phyloP scores from a whole-genome alignment of 2,329 filamentous ascomycete genomes.

The Ceratocystis diversiconidia region DNA sequence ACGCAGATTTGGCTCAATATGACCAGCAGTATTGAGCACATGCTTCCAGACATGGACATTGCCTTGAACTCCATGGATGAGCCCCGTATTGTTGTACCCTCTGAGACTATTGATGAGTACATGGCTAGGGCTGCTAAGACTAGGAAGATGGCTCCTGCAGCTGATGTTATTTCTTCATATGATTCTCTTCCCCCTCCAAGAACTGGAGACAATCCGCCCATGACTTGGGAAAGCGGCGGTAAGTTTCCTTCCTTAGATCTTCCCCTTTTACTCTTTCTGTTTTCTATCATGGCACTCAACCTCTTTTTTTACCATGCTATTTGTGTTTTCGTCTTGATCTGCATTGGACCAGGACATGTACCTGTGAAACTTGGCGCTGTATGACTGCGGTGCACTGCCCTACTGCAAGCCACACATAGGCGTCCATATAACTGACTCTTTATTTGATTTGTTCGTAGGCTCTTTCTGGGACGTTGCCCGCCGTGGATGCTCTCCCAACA shows the following conservation, averaged over 20 bases:
- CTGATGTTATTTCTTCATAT: constrained; percentile 33
- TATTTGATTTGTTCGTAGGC: constrained; percentile 23
- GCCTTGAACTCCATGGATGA: constrained; percentile 55
- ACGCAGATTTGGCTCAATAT: constrained; percentile 42
- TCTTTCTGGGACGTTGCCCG: constrained; percentile 44
- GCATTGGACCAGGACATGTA: background rate
- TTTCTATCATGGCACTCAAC: background rate
- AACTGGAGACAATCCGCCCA: constrained; percentile 24
- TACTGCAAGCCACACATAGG: background rate
- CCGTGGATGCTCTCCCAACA: constrained; percentile 48
- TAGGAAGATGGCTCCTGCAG: constrained; percentile 30
- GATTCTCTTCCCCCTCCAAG: constrained; percentile 28
- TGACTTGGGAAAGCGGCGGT: constrained; percentile 39
- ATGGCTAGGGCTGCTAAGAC: constrained; percentile 39
- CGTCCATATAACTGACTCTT: background rate
- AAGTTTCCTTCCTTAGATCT: constrained; percentile 20
- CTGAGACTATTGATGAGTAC: constrained; percentile 43
- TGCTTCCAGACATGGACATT: constrained; percentile 54
- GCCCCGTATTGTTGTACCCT: constrained; percentile 47
- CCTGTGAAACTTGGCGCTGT: background rate
- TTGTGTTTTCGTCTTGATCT: background rate
- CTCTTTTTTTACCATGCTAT: background rate
- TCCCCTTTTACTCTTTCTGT: background rate
- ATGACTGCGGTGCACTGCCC: background rate
- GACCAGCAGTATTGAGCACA: constrained; percentile 37